Evolutionary conservation across 2,329 filamentous ascomycete genomes (phyloP), one percentile per base, ranked within the genome.

Genomic region (Aspergillus pseudoglaucus): DNA sequence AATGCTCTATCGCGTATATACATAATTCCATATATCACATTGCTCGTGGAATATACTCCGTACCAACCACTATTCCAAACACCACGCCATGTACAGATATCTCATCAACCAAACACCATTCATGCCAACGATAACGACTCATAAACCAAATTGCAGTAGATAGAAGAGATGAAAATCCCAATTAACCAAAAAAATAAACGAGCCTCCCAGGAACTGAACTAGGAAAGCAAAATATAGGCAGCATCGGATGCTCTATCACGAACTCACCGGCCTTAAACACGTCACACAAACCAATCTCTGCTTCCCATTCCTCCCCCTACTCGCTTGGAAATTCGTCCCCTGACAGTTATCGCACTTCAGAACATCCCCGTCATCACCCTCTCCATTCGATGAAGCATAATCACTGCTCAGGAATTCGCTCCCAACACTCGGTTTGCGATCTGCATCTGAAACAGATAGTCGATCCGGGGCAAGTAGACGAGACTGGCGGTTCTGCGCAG

Each of bases 281-380:
- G 72, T 75, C 32, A 76, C 76, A 63, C 84, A 88, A n/a, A 83
- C 74, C 53, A 87, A 65, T 50, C 73, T 74, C 60, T 81, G 79
- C 45, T 71, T 74, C 38, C 69, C 72, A 6, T 75, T 76, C 23
- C 71, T 75, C 3, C 75, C 68, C 50, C 76, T 80, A 54, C 76
- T 80, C 1, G 79, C 78, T 53, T 80, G 80, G 55, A 88, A 88
- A 50, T 82, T 80, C 17, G 67, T 76, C 1, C 79, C 75, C 4
- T 77, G 76, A 58, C 85, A 88, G 50, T 74, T 75, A 18, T 72
- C 68, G 58, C 84, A 87, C 20, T 65, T 73, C 54, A 79, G 74
- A n/a, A 71, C 70, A 17, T 76, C 75, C 7, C 70, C 67, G 10
- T 72, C 73, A 3, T 74, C 73, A 12, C 66, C 68, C 7, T 69